Conservation (phyloP, 2,329 filamentous ascomycete genomes). For the Aspergillus sp. region DNA sequence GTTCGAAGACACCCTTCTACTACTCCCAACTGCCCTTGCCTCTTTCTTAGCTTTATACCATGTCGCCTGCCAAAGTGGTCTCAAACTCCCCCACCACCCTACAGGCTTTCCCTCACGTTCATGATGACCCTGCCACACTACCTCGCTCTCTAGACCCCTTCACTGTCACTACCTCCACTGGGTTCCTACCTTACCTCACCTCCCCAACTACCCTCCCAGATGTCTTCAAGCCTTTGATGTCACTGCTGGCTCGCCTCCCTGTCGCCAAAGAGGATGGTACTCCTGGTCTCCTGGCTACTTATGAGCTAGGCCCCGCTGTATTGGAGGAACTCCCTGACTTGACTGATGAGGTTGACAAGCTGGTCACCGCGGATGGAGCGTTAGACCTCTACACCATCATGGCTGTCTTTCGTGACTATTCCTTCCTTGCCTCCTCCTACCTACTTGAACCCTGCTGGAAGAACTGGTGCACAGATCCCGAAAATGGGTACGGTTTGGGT, state of each 20-base stretch:
- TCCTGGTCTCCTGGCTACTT: conserved; percentile 74
- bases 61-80: conserved; percentile 35
- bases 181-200: conserved; percentile 44
- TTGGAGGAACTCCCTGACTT: conserved; percentile 74
- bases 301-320: conserved; percentile 73
- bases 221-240: conserved; percentile 72
- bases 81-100: conserved; percentile 35
- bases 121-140: conserved; percentile 43
- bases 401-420: conserved; percentile 87
- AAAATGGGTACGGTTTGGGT: conserved; percentile 75
- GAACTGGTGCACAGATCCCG: conserved; percentile 57
- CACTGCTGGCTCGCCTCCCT: conserved; percentile 73
- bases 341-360: conserved; percentile 69
- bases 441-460: conserved; percentile 89
- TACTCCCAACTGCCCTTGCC: conserved; percentile 4
- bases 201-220: conserved; percentile 59
- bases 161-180: conserved; percentile 48
- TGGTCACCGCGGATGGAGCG: conserved; percentile 49
- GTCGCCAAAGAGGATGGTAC: conserved; percentile 71
- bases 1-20: background rate
- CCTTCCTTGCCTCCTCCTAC: conserved; percentile 85
- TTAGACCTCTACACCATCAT: conserved; percentile 77
- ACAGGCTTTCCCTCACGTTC: conserved; percentile 44
- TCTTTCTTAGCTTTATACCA: conserved; percentile 22
- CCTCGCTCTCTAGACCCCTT: conserved; percentile 46